Conservation (phyloP, 805 yeast genomes). For the Candida nemodendra region DNA sequence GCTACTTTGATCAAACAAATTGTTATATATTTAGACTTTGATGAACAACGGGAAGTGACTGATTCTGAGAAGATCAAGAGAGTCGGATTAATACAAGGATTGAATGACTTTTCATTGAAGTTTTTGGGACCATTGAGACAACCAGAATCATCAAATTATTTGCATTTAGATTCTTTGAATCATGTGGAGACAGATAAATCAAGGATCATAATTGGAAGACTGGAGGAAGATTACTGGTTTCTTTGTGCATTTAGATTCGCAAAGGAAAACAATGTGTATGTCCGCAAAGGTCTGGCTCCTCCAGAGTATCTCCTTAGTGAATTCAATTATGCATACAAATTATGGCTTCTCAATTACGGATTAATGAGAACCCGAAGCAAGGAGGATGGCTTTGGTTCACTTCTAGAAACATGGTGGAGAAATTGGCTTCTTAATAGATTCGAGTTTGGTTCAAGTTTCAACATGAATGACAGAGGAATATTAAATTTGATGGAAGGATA, state of each 20-base stretch:
- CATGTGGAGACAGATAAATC: constrained; percentile 35
- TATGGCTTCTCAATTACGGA: constrained; percentile 36
- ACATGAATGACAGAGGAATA: constrained; percentile 34
- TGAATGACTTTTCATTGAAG: constrained; percentile 25
- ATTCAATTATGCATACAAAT: constrained; percentile 30
- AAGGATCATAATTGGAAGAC: constrained; percentile 29
- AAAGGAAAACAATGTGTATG: constrained; percentile 11
- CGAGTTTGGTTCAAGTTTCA: constrained; percentile 24
- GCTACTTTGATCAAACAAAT: constrained; percentile 24
- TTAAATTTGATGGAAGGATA: constrained; percentile 30
- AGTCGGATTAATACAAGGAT: constrained; percentile 29
- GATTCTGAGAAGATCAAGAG: constrained; percentile 23
- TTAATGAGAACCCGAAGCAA: constrained; percentile 17
- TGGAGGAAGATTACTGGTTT: constrained; percentile 35
- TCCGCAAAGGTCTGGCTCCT: constrained; percentile 29
- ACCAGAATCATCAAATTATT: constrained; percentile 1
- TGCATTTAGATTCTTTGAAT: constrained; percentile 3
- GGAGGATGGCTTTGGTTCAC: constrained; percentile 8
- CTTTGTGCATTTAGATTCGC: constrained; percentile 29
- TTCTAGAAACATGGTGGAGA: constrained; percentile 37
- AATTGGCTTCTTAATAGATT: constrained; percentile 34
- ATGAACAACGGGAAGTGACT: constrained; percentile 12
- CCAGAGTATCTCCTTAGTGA: constrained; percentile 34
- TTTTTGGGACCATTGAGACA: constrained; percentile 10
- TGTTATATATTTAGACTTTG: constrained; percentile 24